Percentiles rank a stretch among this genome's conserved stretches.
These are phyloP conservation scores for Curvularia verruculosa DNA, from an alignment of 2,329 filamentous ascomycete genomes.

Conservation along the genomic window DNA sequence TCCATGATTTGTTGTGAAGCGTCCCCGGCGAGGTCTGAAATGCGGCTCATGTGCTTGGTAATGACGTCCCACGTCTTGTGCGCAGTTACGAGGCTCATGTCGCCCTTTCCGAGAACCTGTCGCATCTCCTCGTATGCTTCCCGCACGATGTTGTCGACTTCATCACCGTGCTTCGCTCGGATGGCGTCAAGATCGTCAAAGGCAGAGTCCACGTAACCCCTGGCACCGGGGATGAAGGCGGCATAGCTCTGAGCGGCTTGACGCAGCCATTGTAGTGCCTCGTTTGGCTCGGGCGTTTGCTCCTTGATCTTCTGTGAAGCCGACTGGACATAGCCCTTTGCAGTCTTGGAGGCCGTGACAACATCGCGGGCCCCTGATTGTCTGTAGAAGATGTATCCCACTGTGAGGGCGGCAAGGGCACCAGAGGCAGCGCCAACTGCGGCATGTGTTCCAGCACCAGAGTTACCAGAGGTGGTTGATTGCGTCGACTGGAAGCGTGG, in stretches of 20 bases:
- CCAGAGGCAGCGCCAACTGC: slow-evolving; percentile 59
- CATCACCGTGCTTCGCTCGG: slow-evolving; percentile 68
- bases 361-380: slow-evolving; percentile 59
- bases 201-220: slow-evolving; percentile 68
- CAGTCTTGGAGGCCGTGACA: slow-evolving; percentile 59
- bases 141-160: slow-evolving; percentile 71
- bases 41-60: slow-evolving; percentile 64
- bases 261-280: slow-evolving; percentile 70
- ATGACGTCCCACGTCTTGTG: slow-evolving; percentile 67
- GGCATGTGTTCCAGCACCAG: slow-evolving; percentile 45
- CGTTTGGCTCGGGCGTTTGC: slow-evolving; percentile 68
- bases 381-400: slow-evolving; percentile 61
- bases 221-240: slow-evolving; percentile 72
- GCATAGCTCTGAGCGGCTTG: slow-evolving; percentile 72
- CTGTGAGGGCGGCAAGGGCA: slow-evolving; percentile 54
- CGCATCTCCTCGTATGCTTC: slow-evolving; percentile 73
- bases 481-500: slow-evolving; percentile 45
- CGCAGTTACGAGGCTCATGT: slow-evolving; percentile 66
- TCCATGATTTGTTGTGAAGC: slow-evolving; percentile 69
- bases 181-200: slow-evolving; percentile 75
- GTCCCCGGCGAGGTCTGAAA: slow-evolving; percentile 68
- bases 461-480: slow-evolving; percentile 28
- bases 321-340: slow-evolving; percentile 65
- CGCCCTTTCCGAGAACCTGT: slow-evolving; percentile 64
- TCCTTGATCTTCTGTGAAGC: slow-evolving; percentile 66